Evolutionary conservation across 495 filamentous ascomycete species (phyloP), one percentile per base, ranked within the genome.

Genomic region (Letharia columbiana): DNA sequence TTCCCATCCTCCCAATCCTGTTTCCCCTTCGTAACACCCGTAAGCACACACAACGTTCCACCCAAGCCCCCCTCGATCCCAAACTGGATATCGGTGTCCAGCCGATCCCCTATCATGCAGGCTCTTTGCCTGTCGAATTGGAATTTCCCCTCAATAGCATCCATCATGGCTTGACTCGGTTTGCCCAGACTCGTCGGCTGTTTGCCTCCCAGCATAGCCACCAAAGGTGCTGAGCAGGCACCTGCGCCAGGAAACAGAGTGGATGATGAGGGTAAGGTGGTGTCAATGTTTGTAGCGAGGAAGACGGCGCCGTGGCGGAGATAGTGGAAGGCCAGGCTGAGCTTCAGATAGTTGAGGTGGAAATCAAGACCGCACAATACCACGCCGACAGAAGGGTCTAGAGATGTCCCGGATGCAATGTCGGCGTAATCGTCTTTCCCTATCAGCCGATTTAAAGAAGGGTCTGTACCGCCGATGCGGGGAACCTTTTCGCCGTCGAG

Each of bases 101-200:
- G 80, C 50, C 94, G 83, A 77, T 99, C 94, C 7, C 94, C 94
- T 40, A 99, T 86, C 95, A 99, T 99, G 74, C 95, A 98, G 3
- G 95, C 86, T 61, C 85, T 85, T 57, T 79, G 86, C 49, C 91
- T 84, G 73, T 98, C 90, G 62, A 98, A 89, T 63, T 84, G 79
- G 73, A 97, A 96, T 76, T 93, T 96, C 42, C 93, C 93, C 80
- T 98, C 93, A 71, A 98, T 89, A 10, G 95, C 90, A 77, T 97
- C 92, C 94, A 98, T 96, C 94, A 98, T 98, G 15, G 92, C 92
- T 79, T 96, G 90, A 69, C 90, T 96, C 7, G 94, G 95, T 77
- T 99, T 99, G 13, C 94, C 94, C 56, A 97, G 76, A 9, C 90
- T 85, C 44, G 90, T 72, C 2, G 93, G 91, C 71, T 88, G 78